Conservation (phyloP, 306 rosid species). For the Prunus armeniaca region DNA sequence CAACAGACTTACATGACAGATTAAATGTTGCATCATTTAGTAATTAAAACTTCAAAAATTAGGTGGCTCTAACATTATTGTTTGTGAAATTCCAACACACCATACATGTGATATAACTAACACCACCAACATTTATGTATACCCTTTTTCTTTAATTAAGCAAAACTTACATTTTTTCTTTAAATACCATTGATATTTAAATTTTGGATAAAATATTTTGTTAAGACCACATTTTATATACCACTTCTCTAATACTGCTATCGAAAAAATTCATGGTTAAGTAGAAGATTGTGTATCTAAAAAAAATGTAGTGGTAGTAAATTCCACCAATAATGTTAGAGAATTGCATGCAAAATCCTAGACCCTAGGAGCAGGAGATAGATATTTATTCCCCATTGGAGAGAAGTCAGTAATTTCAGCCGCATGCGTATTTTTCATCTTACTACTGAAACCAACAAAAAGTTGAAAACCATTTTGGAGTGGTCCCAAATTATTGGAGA, state of each 20-base stretch:
- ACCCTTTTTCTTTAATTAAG: neutral
- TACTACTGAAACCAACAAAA: neutral
- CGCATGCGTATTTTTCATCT: neutral
- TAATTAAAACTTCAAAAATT: neutral
- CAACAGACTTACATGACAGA: neutral
- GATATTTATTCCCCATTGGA: too few relatives aligned
- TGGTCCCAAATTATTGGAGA: constrained; percentile 55
- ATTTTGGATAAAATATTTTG: too few relatives aligned
- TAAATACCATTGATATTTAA: too few relatives aligned
- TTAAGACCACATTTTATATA: too few relatives aligned
- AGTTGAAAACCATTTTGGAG: constrained; percentile 6
- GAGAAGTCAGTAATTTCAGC: neutral
- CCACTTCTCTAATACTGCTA: too few relatives aligned
- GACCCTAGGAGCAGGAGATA: neutral
- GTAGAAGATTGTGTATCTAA: too few relatives aligned
- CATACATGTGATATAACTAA: neutral
- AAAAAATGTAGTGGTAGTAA: too few relatives aligned
- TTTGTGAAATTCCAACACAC: neutral
- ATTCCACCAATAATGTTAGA: neutral
- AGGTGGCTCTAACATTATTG: neutral
- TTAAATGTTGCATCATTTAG: neutral
- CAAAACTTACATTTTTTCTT: neutral
- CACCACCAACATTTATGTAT: neutral
- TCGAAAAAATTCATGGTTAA: too few relatives aligned
- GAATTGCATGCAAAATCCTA: neutral